Conservation (phyloP, 495 filamentous ascomycete genomes). For the Lepidopterella palustris region DNA sequence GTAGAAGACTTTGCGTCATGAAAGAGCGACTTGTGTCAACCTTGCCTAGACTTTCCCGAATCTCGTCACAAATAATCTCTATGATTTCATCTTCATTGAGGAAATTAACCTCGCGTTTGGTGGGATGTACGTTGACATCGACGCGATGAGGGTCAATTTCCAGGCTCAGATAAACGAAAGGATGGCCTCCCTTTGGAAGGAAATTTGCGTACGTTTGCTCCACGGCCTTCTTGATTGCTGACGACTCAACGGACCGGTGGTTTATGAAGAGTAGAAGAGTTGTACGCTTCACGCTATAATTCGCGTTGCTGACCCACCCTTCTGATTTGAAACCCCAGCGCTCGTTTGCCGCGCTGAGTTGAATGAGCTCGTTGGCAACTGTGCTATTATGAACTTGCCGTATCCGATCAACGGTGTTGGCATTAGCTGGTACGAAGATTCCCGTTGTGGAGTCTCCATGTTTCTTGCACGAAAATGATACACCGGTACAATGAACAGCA, state of each 20-base stretch:
- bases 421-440: conserved; percentile 66
- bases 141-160: conserved; percentile 91
- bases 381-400: conserved; percentile 80
- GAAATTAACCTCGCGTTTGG: conserved; percentile 97
- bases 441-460: conserved; percentile 79
- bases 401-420: conserved; percentile 72
- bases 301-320: conserved; percentile 86
- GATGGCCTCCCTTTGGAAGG: conserved; percentile 90
- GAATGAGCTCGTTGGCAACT: conserved; percentile 84
- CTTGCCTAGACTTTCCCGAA: conserved; percentile 70
- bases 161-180: conserved; percentile 86
- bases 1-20: conserved; percentile 83
- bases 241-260: conserved; percentile 91
- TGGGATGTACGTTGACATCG: conserved; percentile 97
- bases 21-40: conserved; percentile 95
- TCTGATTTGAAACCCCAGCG: conserved; percentile 77
- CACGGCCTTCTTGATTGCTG: conserved; percentile 77
- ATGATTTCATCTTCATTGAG: conserved; percentile 97
- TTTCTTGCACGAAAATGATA: conserved; percentile 95
- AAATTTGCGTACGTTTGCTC: conserved; percentile 89
- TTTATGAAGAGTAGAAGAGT: conserved; percentile 93
- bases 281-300: conserved; percentile 90
- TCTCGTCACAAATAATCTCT: conserved; percentile 74
- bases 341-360: conserved; percentile 64
- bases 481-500: conserved; percentile 86